Percentiles rank a stretch among this genome's conserved stretches.
These are phyloP conservation scores for Podospora pseudopauciseta DNA, from an alignment of 495 filamentous ascomycete genomes.

Conservation along the genomic window DNA sequence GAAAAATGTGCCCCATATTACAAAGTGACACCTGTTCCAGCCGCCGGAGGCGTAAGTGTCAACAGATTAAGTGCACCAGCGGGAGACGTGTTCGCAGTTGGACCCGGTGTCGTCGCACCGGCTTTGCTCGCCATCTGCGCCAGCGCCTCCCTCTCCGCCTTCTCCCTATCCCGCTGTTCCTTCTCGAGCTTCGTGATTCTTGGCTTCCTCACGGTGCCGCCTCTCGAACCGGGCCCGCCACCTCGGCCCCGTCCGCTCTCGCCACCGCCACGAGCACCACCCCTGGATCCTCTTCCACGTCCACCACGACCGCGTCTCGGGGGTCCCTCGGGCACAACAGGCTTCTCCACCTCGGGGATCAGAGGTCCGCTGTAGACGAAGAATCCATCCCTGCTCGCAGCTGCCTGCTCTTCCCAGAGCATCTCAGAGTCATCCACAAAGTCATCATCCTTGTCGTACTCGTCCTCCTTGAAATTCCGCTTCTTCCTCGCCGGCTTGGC, in stretches of 20 bases:
- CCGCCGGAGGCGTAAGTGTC: not conserved
- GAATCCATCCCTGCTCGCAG: slow-evolving; percentile 87
- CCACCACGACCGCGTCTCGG: slow-evolving; percentile 72
- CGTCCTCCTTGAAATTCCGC: slow-evolving; percentile 85
- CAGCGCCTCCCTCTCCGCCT: slow-evolving; percentile 44
- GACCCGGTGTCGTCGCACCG: not conserved
- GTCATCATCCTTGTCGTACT: slow-evolving; percentile 93
- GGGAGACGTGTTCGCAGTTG: not conserved
- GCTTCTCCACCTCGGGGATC: slow-evolving; percentile 82
- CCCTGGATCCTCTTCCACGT: slow-evolving; percentile 54
- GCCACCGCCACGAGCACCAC: slow-evolving; percentile 39
- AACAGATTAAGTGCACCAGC: not conserved
- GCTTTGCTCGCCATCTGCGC: slow-evolving; percentile 23
- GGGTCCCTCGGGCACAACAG: slow-evolving; percentile 68
- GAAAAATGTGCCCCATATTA: not conserved
- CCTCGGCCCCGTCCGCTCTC: slow-evolving; percentile 48
- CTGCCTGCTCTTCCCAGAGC: slow-evolving; percentile 93
- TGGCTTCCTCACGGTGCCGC: slow-evolving; percentile 74
- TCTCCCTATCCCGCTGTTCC: slow-evolving; percentile 59
- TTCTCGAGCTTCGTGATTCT: slow-evolving; percentile 81
- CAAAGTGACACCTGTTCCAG: not conserved
- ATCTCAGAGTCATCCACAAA: slow-evolving; percentile 97
- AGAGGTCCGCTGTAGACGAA: slow-evolving; percentile 85
- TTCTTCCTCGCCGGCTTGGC: slow-evolving; percentile 64
- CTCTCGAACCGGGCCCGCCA: slow-evolving; percentile 72